A percentile compares a stretch with the other conserved stretches of the same genome.
Evolutionary conservation across 2,329 filamentous ascomycete genomes (phyloP).

Genomic region (Aspergillus brunneoviolaceus): DNA sequence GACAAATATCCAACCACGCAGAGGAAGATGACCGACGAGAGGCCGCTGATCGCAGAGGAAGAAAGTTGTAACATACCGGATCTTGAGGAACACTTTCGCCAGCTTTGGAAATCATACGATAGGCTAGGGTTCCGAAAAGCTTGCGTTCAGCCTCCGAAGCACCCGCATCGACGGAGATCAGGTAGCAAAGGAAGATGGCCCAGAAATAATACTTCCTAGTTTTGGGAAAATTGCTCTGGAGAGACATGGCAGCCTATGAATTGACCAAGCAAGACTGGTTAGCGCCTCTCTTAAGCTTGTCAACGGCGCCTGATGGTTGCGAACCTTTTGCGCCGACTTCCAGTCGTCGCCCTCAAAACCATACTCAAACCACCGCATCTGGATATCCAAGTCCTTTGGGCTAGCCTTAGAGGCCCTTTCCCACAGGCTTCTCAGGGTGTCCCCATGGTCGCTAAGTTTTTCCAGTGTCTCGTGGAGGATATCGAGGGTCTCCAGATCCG

Average conservation of each 20-base stretch:
- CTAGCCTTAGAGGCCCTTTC: slow-evolving; percentile 48
- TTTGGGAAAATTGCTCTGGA: slow-evolving; percentile 51
- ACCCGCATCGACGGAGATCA: slow-evolving; percentile 37
- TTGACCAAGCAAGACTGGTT: slow-evolving; percentile 4
- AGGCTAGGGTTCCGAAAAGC: slow-evolving; percentile 52
- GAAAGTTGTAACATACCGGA: slow-evolving; percentile 36
- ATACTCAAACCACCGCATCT: slow-evolving; percentile 46
- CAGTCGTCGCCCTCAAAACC: slow-evolving; percentile 45
- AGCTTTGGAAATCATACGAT: slow-evolving; percentile 51
- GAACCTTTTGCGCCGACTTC: slow-evolving; percentile 51
- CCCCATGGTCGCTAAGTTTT: slow-evolving; percentile 34
- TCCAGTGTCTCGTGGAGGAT: slow-evolving; percentile 44
- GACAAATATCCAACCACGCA: slow-evolving; percentile 7
- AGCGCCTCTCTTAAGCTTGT: neutral
- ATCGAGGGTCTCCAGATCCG: slow-evolving; percentile 47
- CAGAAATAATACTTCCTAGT: slow-evolving; percentile 51
- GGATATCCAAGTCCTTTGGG: slow-evolving; percentile 45
- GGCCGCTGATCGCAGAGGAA: neutral
- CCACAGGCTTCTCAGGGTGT: slow-evolving; percentile 43
- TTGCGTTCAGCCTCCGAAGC: slow-evolving; percentile 45
- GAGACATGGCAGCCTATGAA: slow-evolving; percentile 49
- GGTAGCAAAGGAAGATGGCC: slow-evolving; percentile 49
- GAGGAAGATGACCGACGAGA: neutral
- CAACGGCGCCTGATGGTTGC: slow-evolving; percentile 12
- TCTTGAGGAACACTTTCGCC: slow-evolving; percentile 45